phyloP scores from a whole-genome alignment of 805 yeast genomes.

The Candida golubevii region DNA sequence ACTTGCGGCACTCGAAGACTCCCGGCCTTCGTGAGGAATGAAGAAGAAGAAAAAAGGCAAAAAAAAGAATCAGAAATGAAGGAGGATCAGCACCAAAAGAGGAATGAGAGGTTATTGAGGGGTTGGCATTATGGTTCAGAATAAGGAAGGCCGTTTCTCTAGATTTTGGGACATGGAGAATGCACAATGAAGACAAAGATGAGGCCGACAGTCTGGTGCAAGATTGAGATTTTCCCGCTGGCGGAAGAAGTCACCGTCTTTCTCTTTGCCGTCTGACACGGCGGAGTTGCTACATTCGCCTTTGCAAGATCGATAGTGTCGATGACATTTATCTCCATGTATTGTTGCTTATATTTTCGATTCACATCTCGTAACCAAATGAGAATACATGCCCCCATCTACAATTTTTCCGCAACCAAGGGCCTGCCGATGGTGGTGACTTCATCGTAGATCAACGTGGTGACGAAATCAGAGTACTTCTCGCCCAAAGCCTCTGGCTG shows the following conservation, averaged over 20 bases:
- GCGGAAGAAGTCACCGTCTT: too few species aligned
- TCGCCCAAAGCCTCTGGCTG: conserved; percentile 70
- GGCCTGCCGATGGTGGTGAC: conserved; percentile 52
- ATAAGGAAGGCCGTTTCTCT: too few species aligned
- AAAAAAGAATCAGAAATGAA: too few species aligned
- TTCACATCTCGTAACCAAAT: neutral
- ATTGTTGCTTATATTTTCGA: neutral
- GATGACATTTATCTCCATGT: neutral
- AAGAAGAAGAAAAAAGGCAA: neutral
- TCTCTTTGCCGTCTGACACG: too few species aligned
- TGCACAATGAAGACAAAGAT: too few species aligned
- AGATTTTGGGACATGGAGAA: too few species aligned
- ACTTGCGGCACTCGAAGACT: neutral
- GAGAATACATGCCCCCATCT: neutral
- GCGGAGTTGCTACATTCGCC: too few species aligned
- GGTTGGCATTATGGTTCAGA: too few species aligned
- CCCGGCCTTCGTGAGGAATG: neutral
- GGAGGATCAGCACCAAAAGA: too few species aligned
- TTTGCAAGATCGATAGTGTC: neutral
- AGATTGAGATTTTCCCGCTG: too few species aligned
- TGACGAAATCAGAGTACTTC: conserved; percentile 71
- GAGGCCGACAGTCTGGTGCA: too few species aligned
- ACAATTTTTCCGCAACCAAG: conserved; percentile 38
- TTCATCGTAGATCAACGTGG: conserved; percentile 72
- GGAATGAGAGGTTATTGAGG: too few species aligned